Base-by-base conservation (phyloP, 1,284 basidiomycete genomes). In the Phaffia rhodozyma region DNA sequence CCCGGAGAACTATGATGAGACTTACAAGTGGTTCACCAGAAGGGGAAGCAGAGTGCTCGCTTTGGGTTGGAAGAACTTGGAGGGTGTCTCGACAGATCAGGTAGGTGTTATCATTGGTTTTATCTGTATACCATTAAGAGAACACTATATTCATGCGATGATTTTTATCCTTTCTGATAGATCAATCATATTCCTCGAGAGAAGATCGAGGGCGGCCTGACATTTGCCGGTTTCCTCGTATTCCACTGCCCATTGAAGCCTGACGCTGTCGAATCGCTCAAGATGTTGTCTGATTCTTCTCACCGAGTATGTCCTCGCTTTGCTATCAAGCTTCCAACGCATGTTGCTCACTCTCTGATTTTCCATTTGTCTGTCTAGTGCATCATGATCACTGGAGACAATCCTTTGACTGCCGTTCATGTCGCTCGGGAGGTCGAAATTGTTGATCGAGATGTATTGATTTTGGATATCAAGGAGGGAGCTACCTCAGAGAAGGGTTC, bases 311-410 rank as follows among this genome's bases (percentile, higher is more conserved):
- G 87, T 81, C 16, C 3, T 30, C 16, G 55, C 38, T 57, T 71
- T 23, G 67, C 49, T 49, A 9, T 47, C 30, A 20, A 29, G 9
- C 30, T 23, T 25, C 25, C 32, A 52, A 25, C 18, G 20, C 34
- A 2, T 47, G 23, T 18, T 7, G 6, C 32, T 66, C 3, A 58
- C 57, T 65, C 3, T 56, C n/a, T 53, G n/a, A 34, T 54, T 32
- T 18, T 48, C 23, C 25, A 11, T 48, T 25, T 25, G 4, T 43
- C 16, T 27, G 7, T 58, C 3, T 58, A 88, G 89, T 96, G 93
- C 73, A 81, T 97, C 67, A 97, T 97, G 92, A 97, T 97, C 68
- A 97, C 92, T 55, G 92, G 92, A 54, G 92, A 97, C 75, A 97
- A 97, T 75, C 93, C 92, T 20, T 78, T 97, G 63, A 97, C 93